Evolutionary conservation across 371 early-diverging fungal genomes (phyloP), one percentile per base, ranked within the genome.

Genomic region (Phascolomyces articulosus): DNA sequence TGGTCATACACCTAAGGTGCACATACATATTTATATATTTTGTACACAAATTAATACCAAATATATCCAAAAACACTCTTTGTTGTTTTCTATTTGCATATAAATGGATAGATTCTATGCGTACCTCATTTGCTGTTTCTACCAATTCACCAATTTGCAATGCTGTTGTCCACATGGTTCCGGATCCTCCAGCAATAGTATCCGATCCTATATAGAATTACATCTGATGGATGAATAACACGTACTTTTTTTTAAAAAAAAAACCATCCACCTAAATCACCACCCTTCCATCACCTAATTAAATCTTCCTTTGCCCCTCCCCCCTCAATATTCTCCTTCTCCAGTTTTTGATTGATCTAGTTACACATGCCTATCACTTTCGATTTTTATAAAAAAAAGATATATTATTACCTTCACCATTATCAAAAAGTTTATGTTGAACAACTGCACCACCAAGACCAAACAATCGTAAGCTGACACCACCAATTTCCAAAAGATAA

Each of bases 111-210:
- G 23, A 61, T 9, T 38, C 9, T 38, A 38, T 38, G 13, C 18
- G 72, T 64, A 85, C 83, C 65, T 70, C 70, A 56, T 80, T 74
- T 9, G 90, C 85, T 4, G 87, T 83, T 31, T 87, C 88, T 18
- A 89, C 85, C 44, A 89, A 65, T 64, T 87, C 85, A 60, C 90
- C 90, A 31, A 89, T 84, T 63, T 89, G 90, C 41, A 89, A 64
- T 20, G 87, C 80, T 9, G 90, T 88, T 8, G 88, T 87, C 90
- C 90, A 89, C 87, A 88, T 87, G 28, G 85, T 86, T 40, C 87
- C 90, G 13, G 78, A 68, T 20, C 90, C 90, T 29, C 90, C 90
- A 34, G 90, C 88, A 70, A 89, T 88, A 4, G 90, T 87, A 31
- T 83, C 82, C 8, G 74, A 68, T 21, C 87, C 87, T 87, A 48